Conservation (phyloP, 495 filamentous ascomycete species). For the Aspergillus conjunctus region DNA sequence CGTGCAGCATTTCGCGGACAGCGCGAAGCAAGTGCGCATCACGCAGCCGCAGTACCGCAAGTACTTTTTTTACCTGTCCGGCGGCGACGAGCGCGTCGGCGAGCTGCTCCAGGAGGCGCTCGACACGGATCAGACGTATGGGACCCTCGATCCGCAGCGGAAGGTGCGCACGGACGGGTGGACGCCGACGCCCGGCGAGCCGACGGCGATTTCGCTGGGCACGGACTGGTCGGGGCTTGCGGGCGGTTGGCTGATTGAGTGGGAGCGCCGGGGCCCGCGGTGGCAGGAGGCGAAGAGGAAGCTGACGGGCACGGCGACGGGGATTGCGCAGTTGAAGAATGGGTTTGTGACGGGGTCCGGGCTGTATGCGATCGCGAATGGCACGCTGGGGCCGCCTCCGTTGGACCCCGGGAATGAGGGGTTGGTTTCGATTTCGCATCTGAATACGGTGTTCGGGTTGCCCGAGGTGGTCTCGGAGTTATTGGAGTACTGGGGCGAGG, state of each 20-base stretch:
- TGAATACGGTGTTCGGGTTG: slow-evolving; percentile 50
- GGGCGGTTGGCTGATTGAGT: slow-evolving; percentile 48
- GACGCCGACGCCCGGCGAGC: slow-evolving; percentile 41
- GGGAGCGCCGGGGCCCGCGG: slow-evolving; percentile 46
- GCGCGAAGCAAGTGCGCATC: slow-evolving; percentile 53
- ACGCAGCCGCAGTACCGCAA: slow-evolving; percentile 36
- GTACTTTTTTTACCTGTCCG: slow-evolving; percentile 49
- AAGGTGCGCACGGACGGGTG: slow-evolving; percentile 50
- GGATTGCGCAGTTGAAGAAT: slow-evolving; percentile 45
- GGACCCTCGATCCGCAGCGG: slow-evolving; percentile 46
- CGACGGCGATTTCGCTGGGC: slow-evolving; percentile 43
- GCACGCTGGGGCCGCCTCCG: slow-evolving; percentile 41
- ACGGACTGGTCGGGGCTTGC: slow-evolving; percentile 53
- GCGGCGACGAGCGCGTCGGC: slow-evolving; percentile 47
- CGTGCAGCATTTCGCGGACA: slow-evolving; percentile 53
- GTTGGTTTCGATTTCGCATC: slow-evolving; percentile 42
- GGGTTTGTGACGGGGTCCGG: slow-evolving; percentile 52
- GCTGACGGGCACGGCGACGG: slow-evolving; percentile 39
- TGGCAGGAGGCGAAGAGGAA: slow-evolving; percentile 45
- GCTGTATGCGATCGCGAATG: slow-evolving; percentile 44
- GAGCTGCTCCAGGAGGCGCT: slow-evolving; percentile 44
- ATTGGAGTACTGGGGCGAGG: slow-evolving; percentile 34
- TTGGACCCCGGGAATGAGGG: slow-evolving; percentile 45
- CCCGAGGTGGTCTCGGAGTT: slow-evolving; percentile 46
- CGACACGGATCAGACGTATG: slow-evolving; percentile 45